These are phyloP conservation scores for Penicillium frequentans DNA, from an alignment of 2,329 filamentous ascomycete species.

Conservation along the genomic window DNA sequence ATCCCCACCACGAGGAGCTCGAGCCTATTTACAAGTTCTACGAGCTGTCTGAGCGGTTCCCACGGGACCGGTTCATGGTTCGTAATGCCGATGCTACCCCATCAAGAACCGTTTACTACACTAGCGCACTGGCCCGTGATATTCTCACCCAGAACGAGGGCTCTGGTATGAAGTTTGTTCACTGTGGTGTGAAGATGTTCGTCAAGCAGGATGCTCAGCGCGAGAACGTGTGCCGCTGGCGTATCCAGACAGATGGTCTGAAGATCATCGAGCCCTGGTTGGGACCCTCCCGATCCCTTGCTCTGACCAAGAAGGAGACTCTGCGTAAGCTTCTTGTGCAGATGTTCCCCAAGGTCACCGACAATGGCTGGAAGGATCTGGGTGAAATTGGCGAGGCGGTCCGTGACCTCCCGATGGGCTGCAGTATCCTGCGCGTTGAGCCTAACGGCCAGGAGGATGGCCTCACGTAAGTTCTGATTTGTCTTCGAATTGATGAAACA, in stretches of 20 bases:
- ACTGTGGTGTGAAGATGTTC: slow-evolving; percentile 98
- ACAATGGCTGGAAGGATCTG: slow-evolving; percentile 71
- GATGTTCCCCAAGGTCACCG: slow-evolving; percentile 90
- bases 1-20: slow-evolving; percentile 72
- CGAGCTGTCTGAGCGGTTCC: slow-evolving; percentile 78
- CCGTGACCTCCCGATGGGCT: slow-evolving; percentile 79
- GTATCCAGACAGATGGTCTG: slow-evolving; percentile 93
- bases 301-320: slow-evolving; percentile 74
- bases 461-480: slow-evolving; percentile 45
- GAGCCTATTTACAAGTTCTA: slow-evolving; percentile 80
- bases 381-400: slow-evolving; percentile 87
- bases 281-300: slow-evolving; percentile 72
- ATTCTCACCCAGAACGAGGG: slow-evolving; percentile 87
- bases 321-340: slow-evolving; percentile 81
- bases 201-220: slow-evolving; percentile 94
- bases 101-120: slow-evolving; percentile 96
- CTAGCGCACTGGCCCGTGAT: slow-evolving; percentile 76
- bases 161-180: slow-evolving; percentile 89
- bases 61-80: slow-evolving; percentile 89
- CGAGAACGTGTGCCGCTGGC: slow-evolving; percentile 84
- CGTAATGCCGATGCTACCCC: slow-evolving; percentile 87
- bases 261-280: slow-evolving; percentile 90
- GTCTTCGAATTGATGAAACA: not conserved
- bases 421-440: slow-evolving; percentile 84
- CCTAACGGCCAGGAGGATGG: slow-evolving; percentile 64